A percentile compares a stretch with the other conserved stretches of the same genome.
Conservation (phyloP, 2,329 filamentous ascomycete species). For the Hirsutella thompsonii region DNA sequence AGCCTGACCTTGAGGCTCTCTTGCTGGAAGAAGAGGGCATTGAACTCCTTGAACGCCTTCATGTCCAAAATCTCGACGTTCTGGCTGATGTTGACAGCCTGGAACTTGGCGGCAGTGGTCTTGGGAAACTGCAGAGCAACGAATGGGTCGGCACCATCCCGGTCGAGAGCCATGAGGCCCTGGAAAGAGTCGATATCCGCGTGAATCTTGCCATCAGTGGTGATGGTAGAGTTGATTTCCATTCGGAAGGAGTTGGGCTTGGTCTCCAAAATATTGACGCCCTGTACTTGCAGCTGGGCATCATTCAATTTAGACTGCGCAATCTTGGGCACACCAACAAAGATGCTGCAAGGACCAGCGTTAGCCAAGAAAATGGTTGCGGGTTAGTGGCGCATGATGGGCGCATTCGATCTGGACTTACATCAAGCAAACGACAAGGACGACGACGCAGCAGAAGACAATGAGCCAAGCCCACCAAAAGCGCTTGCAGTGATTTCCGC, state of each 20-base stretch:
- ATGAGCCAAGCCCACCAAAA: constrained; percentile 53
- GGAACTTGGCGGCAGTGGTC: constrained; percentile 32
- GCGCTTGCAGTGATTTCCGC: constrained; percentile 34
- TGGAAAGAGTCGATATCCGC: constrained; percentile 37
- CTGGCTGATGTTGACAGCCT: constrained; percentile 40
- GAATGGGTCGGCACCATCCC: constrained; percentile 33
- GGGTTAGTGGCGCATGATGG: neutral
- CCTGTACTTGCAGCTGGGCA: constrained; percentile 37
- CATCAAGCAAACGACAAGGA: constrained; percentile 46
- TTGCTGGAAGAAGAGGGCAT: constrained; percentile 37
- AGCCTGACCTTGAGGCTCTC: constrained; percentile 37
- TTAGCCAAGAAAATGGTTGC: neutral
- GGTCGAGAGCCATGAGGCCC: constrained; percentile 42
- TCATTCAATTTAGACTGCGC: constrained; percentile 42
- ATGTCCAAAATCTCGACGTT: constrained; percentile 30
- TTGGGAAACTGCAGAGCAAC: constrained; percentile 36
- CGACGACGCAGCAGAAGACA: constrained; percentile 31
- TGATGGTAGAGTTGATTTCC: constrained; percentile 43
- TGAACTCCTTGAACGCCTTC: constrained; percentile 40
- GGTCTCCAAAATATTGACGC: constrained; percentile 35
- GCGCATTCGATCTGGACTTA: constrained; percentile 25
- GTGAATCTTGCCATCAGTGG: constrained; percentile 35
- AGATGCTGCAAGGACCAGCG: constrained; percentile 26
- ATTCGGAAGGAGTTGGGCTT: constrained; percentile 31
- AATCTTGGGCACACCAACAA: constrained; percentile 42